Percentiles rank a stretch among this genome's conserved stretches.
These are phyloP conservation scores for Colletotrichum scovillei DNA, from an alignment of 2,329 filamentous ascomycete species.

Conservation along the genomic window DNA sequence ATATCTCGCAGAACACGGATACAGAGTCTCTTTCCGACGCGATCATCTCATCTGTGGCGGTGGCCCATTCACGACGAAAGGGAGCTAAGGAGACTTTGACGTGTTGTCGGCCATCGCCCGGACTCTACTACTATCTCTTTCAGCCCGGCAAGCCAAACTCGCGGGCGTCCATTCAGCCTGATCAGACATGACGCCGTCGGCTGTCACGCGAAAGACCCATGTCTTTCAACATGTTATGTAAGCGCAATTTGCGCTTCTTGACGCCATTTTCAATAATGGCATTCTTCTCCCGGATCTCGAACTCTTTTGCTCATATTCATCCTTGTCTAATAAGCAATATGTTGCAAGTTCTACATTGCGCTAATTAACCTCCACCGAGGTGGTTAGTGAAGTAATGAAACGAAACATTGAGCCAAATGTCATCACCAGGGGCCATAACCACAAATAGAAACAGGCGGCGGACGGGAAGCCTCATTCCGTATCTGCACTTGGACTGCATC, in stretches of 20 bases:
- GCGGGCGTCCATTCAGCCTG: conserved; percentile 7
- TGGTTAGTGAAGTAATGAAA: not conserved
- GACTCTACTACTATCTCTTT: not conserved
- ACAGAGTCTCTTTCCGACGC: not conserved
- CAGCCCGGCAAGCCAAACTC: conserved; percentile 15
- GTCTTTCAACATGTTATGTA: not conserved
- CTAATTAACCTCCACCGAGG: not conserved
- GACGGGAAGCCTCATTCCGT: not conserved
- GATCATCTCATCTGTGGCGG: conserved; percentile 1
- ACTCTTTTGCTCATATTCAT: not conserved
- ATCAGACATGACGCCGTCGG: not conserved
- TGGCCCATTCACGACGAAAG: not conserved
- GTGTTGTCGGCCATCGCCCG: conserved; percentile 16
- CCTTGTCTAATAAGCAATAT: conserved; percentile 18
- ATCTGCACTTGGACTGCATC: conserved; percentile 4
- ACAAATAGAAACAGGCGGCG: conserved; percentile 17
- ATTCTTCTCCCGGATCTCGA: conserved; percentile 4
- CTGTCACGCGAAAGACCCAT: not conserved
- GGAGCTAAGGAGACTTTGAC: not conserved
- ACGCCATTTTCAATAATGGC: conserved; percentile 25
- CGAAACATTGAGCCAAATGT: conserved; percentile 24
- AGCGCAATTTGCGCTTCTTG: conserved; percentile 20
- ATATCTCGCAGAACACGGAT: not conserved
- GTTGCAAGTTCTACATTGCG: not conserved
- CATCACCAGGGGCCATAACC: conserved; percentile 1